phyloP scores from a whole-genome alignment of 306 rosid species.

The Mucuna pruriens region DNA sequence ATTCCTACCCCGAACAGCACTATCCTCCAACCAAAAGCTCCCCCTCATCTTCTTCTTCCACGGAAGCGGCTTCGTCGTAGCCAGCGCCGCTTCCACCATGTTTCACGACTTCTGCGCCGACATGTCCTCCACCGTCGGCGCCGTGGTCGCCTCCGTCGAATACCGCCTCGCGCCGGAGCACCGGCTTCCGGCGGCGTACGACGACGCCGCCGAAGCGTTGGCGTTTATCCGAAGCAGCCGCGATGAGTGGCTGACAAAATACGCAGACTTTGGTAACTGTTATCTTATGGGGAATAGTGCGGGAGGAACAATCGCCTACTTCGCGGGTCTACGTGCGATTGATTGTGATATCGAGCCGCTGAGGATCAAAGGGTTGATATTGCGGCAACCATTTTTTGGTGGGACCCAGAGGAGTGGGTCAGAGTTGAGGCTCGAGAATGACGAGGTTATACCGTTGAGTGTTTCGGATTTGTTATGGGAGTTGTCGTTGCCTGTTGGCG shows the following conservation, averaged over 20 bases:
- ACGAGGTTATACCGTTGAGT: neutral
- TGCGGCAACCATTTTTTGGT: conserved; percentile 49
- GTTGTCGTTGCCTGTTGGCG: conserved; percentile 38
- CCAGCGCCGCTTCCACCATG: conserved; percentile 27
- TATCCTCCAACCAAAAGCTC: conserved; percentile 27
- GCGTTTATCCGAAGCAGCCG: conserved; percentile 29
- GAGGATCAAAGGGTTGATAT: conserved; percentile 47
- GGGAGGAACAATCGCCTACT: conserved; percentile 47
- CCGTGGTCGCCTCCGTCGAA: conserved; percentile 45
- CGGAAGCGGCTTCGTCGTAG: conserved; percentile 44
- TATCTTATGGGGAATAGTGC: conserved; percentile 55
- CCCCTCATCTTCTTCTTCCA: conserved; percentile 51
- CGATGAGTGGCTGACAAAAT: conserved; percentile 41
- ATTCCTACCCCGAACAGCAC: conserved; percentile 39
- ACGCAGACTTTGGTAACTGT: conserved; percentile 45
- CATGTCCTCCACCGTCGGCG: conserved; percentile 13
- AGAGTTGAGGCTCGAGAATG: conserved; percentile 41
- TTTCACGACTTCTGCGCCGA: conserved; percentile 34
- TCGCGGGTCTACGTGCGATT: conserved; percentile 41
- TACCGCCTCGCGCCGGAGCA: conserved; percentile 56
- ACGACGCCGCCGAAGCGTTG: conserved; percentile 51
- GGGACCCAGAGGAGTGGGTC: conserved; percentile 45
- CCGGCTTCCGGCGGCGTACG: conserved; percentile 50
- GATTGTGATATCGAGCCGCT: conserved; percentile 25
- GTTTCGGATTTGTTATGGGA: conserved; percentile 44